phyloP scores from a whole-genome alignment of 768 basidiomycete species.

The Russula compacta region DNA sequence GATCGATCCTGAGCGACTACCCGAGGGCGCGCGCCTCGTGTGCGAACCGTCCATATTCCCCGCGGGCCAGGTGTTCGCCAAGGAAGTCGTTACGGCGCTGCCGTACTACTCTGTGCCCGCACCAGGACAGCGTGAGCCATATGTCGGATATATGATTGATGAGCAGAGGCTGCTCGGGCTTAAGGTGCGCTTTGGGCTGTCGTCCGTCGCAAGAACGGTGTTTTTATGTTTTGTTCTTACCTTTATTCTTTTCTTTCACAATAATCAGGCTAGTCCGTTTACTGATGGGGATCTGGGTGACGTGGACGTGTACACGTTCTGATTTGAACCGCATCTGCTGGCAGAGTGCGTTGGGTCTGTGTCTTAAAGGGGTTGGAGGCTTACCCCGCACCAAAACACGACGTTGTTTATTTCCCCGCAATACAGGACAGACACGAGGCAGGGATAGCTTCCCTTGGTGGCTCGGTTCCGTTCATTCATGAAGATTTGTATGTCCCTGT shows the following conservation, averaged over 20 bases:
- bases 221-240: neutral
- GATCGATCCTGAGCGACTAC: neutral
- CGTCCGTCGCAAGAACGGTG: too few relatives aligned
- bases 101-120: constrained; percentile 23
- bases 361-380: neutral
- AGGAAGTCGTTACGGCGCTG: constrained; percentile 23
- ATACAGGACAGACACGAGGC: neutral
- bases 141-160: constrained; percentile 33
- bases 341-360: neutral
- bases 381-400: neutral
- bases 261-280: constrained; percentile 24
- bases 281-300: constrained; percentile 29
- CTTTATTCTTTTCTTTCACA: neutral
- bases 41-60: constrained; percentile 2
- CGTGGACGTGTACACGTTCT: constrained; percentile 32
- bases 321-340: neutral
- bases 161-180: constrained; percentile 32
- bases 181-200: constrained; percentile 22
- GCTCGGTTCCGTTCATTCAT: neutral
- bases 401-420: constrained; percentile 9
- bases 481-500: too few relatives aligned
- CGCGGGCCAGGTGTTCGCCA: constrained; percentile 21
- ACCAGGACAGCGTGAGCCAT: constrained; percentile 15
- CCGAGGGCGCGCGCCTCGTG: constrained; percentile 1
- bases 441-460: neutral